phyloP scores from a whole-genome alignment of 345 rosid genomes.

The Citropsis articulata region DNA sequence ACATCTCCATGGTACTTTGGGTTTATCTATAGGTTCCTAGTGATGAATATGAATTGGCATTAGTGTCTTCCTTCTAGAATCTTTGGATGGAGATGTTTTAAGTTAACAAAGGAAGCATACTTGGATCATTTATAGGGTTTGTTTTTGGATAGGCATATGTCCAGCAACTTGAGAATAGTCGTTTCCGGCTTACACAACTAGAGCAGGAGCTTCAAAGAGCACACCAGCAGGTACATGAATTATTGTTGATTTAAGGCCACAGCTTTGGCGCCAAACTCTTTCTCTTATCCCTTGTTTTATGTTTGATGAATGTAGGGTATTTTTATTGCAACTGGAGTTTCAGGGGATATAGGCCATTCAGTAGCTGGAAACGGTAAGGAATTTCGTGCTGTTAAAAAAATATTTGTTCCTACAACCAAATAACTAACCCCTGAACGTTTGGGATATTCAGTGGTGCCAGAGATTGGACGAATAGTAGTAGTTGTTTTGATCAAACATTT shows the following conservation, averaged over 20 bases:
- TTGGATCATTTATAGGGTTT: slow-evolving; percentile 45
- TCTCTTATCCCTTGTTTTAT: background rate
- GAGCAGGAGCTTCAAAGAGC: slow-evolving; percentile 85
- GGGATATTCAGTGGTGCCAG: background rate
- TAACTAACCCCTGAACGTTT: background rate
- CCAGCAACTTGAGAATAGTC: slow-evolving; percentile 83
- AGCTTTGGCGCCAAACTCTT: background rate
- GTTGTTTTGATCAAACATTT: background rate
- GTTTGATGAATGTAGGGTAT: slow-evolving; percentile 47
- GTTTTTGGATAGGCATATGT: slow-evolving; percentile 81
- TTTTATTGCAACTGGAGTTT: slow-evolving; percentile 40
- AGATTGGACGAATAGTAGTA: background rate
- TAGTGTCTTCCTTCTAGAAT: background rate
- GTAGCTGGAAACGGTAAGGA: slow-evolving; percentile 54
- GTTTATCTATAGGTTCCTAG: background rate
- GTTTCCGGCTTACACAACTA: slow-evolving; percentile 61
- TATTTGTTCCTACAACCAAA: background rate
- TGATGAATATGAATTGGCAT: background rate
- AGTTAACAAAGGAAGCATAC: slow-evolving; percentile 25
- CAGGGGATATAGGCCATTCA: slow-evolving; percentile 45
- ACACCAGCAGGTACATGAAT: slow-evolving; percentile 62
- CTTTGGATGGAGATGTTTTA: background rate
- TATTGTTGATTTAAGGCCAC: background rate
- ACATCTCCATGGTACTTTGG: background rate
- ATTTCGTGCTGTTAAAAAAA: background rate